Conservation (phyloP, 2,329 filamentous ascomycete genomes). For the Arthrobotrys entomopaga region DNA sequence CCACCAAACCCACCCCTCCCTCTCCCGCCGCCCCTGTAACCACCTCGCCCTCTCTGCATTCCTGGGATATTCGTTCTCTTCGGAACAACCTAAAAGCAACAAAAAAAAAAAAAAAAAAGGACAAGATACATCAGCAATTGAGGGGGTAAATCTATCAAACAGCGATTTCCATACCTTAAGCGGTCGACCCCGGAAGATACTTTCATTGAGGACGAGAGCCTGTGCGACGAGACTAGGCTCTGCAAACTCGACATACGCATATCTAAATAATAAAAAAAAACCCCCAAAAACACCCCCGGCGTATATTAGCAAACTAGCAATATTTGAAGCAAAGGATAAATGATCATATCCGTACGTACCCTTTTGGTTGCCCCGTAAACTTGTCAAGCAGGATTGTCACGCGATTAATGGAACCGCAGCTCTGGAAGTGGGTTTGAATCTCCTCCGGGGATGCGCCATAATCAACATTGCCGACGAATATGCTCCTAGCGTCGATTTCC, state of each 20-base stretch:
- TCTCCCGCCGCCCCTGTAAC: constrained; percentile 64
- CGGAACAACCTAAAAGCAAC: constrained; percentile 72
- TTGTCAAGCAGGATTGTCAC: constrained; percentile 98
- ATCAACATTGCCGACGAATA: constrained; percentile 98
- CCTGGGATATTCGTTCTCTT: constrained; percentile 97
- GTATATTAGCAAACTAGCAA: background rate
- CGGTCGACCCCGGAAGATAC: constrained; percentile 90
- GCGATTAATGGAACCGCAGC: constrained; percentile 94
- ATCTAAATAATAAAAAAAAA: constrained; percentile 68
- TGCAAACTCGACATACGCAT: constrained; percentile 98
- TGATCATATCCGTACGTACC: constrained; percentile 71
- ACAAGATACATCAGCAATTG: background rate
- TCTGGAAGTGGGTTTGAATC: constrained; percentile 98
- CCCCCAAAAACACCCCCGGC: background rate
- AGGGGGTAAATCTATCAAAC: background rate
- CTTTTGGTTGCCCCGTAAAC: constrained; percentile 99
- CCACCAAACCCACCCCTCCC: constrained; percentile 67
- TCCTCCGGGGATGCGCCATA: constrained; percentile 97
- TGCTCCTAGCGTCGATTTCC: constrained; percentile 91
- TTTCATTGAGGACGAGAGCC: constrained; percentile 94
- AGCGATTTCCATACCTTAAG: constrained; percentile 75
- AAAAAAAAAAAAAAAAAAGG: too few relatives aligned
- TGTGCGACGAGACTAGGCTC: constrained; percentile 92
- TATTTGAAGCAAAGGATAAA: background rate
- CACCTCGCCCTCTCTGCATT: constrained; percentile 82